Evolutionary conservation across 805 yeast genomes (phyloP), one percentile per base, ranked within the genome.

Genomic region (Metschnikowia reukaufii): DNA sequence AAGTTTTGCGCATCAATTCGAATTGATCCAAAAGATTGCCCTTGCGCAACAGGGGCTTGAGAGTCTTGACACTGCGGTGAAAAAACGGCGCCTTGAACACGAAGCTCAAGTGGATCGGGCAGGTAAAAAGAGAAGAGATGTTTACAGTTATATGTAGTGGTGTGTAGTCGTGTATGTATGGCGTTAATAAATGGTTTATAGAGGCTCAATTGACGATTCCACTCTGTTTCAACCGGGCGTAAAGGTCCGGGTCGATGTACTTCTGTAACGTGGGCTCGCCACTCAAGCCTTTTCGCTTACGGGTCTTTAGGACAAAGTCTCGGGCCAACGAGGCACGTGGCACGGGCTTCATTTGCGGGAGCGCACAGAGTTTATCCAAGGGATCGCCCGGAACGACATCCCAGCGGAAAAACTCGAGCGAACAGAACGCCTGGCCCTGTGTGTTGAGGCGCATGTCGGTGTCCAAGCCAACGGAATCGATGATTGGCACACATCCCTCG

Each of bases 351-450:
- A 92, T 72, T 35, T 83, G 76, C 4, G 90, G 89, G 33, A 89
- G 75, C 39, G 66, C 68, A 15, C 79, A 78, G 27, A 79, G 76
- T 18, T 69, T 67, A 62, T 92, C 96, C 57, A 92, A 60, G 7
- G 97, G 98, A 67, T 92, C 89, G 0, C 99, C 99, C 1, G 96
- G 96, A 0, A 88, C 95, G 2, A 72, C 64, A 17, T 78, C 76
- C 96, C 97, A 94, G 47, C 74, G 76, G 46, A 76, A 75, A 64
- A 88, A 88, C 39, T 76, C 77, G 50, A 85, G 61, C 39, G 79
- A 79, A 38, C 89, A 80, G 73, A 81, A 74, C 0, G 94, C 91
- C 56, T 80, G 84, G 4, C 97, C 97, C 51, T 81, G 83, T 0
- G 96, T 82, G 10, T 83, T 78, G 10, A 88, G 64, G 51, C 96